Evolutionary conservation across 208 protist species (phyloP).

Genomic region (Leishmania tropica): DNA sequence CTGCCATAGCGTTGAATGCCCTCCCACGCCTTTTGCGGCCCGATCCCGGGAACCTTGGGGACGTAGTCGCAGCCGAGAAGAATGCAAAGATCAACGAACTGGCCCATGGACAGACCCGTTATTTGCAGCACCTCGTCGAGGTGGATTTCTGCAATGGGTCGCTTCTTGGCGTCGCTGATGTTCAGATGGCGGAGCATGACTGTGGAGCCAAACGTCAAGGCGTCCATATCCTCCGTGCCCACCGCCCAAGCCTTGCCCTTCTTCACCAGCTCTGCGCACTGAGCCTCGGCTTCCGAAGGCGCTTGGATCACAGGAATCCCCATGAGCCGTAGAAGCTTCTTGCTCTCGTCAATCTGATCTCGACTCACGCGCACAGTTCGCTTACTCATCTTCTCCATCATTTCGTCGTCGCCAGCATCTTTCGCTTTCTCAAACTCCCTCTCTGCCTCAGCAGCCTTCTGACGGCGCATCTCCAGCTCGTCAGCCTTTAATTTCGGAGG

Average conservation of each 20-base stretch:
- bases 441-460: slow-evolving; percentile 93
- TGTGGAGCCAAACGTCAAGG: slow-evolving; percentile 97
- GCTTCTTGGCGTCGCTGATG: slow-evolving; percentile 95
- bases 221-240: slow-evolving; percentile 99
- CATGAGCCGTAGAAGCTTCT: slow-evolving; percentile 98
- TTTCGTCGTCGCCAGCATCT: slow-evolving; percentile 88
- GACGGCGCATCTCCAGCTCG: slow-evolving; percentile 93
- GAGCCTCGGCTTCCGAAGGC: slow-evolving; percentile 98
- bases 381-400: slow-evolving; percentile 96
- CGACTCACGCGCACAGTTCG: slow-evolving; percentile 93
- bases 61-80: slow-evolving; percentile 99
- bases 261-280: slow-evolving; percentile 98
- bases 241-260: slow-evolving; percentile 96
- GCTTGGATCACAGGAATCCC: slow-evolving; percentile 98
- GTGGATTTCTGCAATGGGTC: slow-evolving; percentile 95
- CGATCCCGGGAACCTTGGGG: slow-evolving; percentile 98
- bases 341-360: slow-evolving; percentile 98
- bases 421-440: slow-evolving; percentile 90
- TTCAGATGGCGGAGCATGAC: slow-evolving; percentile 97
- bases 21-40: slow-evolving; percentile 95
- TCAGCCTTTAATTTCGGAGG: slow-evolving; percentile 96
- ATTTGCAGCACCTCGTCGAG: slow-evolving; percentile 84
- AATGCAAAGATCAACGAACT: slow-evolving; percentile 99
- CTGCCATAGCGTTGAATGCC: slow-evolving; percentile 94
- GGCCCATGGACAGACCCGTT: slow-evolving; percentile 87